Percentiles rank a stretch among this genome's conserved stretches.
Conservation (phyloP, 2,329 filamentous ascomycete species). For the Neopestalotiopsis sp. region DNA sequence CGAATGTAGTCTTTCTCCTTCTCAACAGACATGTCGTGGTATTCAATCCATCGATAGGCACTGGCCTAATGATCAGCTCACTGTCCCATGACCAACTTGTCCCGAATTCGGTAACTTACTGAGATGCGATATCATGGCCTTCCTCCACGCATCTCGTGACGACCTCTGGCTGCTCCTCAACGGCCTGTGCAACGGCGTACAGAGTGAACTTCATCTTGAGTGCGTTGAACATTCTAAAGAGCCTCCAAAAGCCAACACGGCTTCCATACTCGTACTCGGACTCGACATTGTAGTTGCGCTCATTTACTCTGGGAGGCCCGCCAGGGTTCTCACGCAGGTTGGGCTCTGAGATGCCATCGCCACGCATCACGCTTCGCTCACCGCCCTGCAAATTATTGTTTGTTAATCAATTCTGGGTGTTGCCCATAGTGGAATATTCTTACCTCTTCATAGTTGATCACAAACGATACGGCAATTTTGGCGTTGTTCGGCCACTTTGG, state of each 20-base stretch:
- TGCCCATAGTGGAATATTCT: too few species aligned
- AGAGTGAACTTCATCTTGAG: constrained; percentile 55
- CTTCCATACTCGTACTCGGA: constrained; percentile 58
- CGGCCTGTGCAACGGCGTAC: constrained; percentile 54
- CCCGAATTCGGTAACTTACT: constrained; percentile 29
- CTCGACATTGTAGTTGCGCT: constrained; percentile 53
- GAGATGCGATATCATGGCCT: constrained; percentile 56
- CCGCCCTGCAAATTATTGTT: not conserved
- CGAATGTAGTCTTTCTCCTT: constrained; percentile 54
- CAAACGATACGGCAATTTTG: constrained; percentile 50
- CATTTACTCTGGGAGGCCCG: constrained; percentile 41
- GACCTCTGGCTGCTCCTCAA: constrained; percentile 54
- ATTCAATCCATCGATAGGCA: constrained; percentile 58
- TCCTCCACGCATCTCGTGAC: constrained; percentile 52
- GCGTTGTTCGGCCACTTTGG: constrained; percentile 46
- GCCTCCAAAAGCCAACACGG: constrained; percentile 54
- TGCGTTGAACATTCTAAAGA: constrained; percentile 54
- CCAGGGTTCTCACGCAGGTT: constrained; percentile 45
- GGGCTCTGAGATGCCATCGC: constrained; percentile 44
- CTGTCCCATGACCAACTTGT: not conserved
- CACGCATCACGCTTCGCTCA: constrained; percentile 40
- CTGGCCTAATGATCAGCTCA: not conserved
- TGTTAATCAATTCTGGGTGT: too few species aligned
- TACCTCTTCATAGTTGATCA: constrained; percentile 52
- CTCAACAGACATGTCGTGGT: constrained; percentile 50